Evolutionary conservation across 495 filamentous ascomycete genomes (phyloP).

Genomic region (Xylaria curta): DNA sequence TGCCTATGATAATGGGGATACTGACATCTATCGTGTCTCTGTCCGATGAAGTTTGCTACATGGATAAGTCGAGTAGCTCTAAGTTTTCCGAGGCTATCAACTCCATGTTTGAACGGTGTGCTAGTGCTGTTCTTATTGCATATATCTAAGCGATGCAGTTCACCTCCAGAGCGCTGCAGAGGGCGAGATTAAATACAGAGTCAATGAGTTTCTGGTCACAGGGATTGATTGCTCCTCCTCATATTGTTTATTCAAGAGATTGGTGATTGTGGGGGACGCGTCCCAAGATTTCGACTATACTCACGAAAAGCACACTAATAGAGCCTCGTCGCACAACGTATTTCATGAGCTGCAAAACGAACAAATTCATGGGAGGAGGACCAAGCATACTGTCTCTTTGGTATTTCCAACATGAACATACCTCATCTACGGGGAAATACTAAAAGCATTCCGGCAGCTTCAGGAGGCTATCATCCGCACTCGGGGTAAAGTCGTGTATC

Average conservation of each 20-base stretch:
- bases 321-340: not conserved
- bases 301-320: not conserved
- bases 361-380: not conserved
- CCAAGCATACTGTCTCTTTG: not conserved
- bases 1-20: too few relatives aligned
- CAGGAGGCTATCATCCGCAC: not conserved
- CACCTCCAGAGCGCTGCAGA: not conserved
- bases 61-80: not conserved
- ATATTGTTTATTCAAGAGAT: not conserved
- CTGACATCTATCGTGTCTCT: too few relatives aligned
- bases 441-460: not conserved
- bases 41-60: not conserved
- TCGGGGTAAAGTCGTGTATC: not conserved
- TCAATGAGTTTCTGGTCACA: not conserved
- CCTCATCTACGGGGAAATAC: not conserved
- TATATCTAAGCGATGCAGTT: not conserved
- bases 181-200: not conserved
- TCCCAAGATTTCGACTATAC: not conserved
- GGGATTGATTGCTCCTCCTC: not conserved
- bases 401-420: not conserved
- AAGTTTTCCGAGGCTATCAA: not conserved
- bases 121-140: not conserved
- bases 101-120: not conserved
- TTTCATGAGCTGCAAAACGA: not conserved
- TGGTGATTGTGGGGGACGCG: not conserved